Percentiles rank a stretch among this genome's conserved stretches.
These are phyloP conservation scores for Camptophora hylomeconis DNA, from an alignment of 2,329 filamentous ascomycete species.

Conservation along the genomic window DNA sequence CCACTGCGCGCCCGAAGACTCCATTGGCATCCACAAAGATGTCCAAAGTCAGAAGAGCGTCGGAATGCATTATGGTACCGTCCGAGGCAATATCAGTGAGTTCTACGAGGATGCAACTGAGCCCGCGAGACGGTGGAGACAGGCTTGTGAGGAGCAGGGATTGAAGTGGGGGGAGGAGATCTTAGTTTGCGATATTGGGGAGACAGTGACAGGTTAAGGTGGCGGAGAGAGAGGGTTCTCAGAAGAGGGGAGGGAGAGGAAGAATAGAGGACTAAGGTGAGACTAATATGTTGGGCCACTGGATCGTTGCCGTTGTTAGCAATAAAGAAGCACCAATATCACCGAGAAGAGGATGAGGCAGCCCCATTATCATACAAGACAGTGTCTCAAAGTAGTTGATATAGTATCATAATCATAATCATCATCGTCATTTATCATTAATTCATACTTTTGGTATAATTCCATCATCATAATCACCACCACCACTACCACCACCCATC, in stretches of 20 bases:
- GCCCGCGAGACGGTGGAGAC: constrained; percentile 32
- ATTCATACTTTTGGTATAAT: too few species aligned
- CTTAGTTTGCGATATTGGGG: constrained; percentile 33
- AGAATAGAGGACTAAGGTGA: too few species aligned
- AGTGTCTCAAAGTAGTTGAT: too few species aligned
- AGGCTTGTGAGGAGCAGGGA: constrained; percentile 30
- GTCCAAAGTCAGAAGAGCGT: constrained; percentile 34
- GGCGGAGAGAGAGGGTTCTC: too few species aligned
- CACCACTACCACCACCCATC: neutral
- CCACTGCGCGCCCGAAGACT: constrained; percentile 36
- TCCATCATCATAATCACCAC: constrained; percentile 1
- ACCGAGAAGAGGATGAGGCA: too few species aligned
- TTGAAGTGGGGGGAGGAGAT: constrained; percentile 26
- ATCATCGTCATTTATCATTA: too few species aligned
- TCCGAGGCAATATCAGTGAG: constrained; percentile 31
- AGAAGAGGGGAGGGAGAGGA: too few species aligned
- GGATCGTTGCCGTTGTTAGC: too few species aligned
- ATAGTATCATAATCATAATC: too few species aligned
- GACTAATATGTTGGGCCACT: too few species aligned
- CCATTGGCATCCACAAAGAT: constrained; percentile 34
- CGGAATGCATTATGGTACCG: constrained; percentile 40
- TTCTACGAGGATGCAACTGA: constrained; percentile 38
- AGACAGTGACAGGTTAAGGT: constrained; percentile 25
- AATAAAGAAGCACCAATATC: too few species aligned
- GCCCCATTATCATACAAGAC: too few species aligned